phyloP scores from a whole-genome alignment of 768 basidiomycete species.

The Lentinula edodes region DNA sequence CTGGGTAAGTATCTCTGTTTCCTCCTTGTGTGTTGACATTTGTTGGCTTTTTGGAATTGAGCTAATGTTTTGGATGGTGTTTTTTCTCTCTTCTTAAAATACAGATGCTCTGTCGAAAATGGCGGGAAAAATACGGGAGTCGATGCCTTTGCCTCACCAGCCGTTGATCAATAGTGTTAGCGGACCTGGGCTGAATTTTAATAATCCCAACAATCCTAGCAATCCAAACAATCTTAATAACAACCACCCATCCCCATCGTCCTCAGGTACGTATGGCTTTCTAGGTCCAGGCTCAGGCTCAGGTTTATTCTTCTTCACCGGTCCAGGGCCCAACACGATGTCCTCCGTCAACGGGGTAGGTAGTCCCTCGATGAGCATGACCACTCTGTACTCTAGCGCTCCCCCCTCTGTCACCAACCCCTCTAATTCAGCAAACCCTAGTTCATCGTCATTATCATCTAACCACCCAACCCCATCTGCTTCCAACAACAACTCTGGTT shows the following conservation, averaged over 20 bases:
- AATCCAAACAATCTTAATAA: conserved; percentile 7
- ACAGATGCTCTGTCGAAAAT: conserved; percentile 3
- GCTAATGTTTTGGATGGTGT: not conserved
- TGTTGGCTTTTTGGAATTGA: conserved; percentile 1
- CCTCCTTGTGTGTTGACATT: conserved; percentile 6
- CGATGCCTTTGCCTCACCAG: conserved; percentile 21
- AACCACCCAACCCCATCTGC: not conserved
- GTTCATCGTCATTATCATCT: conserved; percentile 12
- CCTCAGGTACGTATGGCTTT: no score
- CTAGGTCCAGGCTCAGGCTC: not conserved
- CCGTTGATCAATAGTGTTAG: conserved; percentile 34
- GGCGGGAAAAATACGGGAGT: conserved; percentile 3
- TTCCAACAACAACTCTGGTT: not conserved
- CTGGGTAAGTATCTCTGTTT: conserved; percentile 43
- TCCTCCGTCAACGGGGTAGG: conserved; percentile 15
- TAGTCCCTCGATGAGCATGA: conserved; percentile 17
- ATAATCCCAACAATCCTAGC: conserved; percentile 7
- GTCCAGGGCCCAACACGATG: conserved; percentile 7
- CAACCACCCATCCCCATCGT: not conserved
- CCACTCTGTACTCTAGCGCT: conserved; percentile 45
- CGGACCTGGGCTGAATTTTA: conserved; percentile 14
- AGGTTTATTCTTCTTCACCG: conserved; percentile 9
- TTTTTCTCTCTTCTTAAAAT: not conserved
- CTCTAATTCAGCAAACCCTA: conserved; percentile 11
- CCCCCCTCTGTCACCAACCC: conserved; percentile 43